Base-by-base conservation (phyloP, 441 rosid genomes). In the Bruguiera hainesii region DNA sequence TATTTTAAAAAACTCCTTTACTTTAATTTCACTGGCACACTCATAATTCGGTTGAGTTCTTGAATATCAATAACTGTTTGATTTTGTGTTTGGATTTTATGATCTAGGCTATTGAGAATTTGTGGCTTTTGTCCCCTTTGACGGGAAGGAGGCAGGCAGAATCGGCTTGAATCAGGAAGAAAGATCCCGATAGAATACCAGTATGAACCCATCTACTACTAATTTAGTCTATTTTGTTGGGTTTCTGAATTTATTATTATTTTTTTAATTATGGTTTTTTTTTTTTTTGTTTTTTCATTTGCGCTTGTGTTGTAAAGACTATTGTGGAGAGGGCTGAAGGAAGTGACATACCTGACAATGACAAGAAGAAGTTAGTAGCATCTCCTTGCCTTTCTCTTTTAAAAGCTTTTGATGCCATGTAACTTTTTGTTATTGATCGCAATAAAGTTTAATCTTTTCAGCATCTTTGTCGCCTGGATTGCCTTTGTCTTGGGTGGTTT, bases 71-170 rank as follows among this genome's bases (percentile, higher is more conserved):
- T 21, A 21, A 7, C 26, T 1, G 6, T 26, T 26, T 35, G 60
- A 25, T 58, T 23, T 11, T 19, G 48, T 28, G 5, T 73, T 25
- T 58, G 48, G 31, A 57, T 68, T 39, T 59, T 39, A 4, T 63
- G 69, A 64, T 68, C 65, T 73, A 69, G 58, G 65, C 67, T 66
- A 6, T 23, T 10, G 18, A 46, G 4, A 20, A 3, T 20, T 23
- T 30, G 31, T 51, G 33, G 48, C 26, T 58, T 52, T 64, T 53
- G 13, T 33, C 30, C 31, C 18, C 11, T 30, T 1, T 76, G 6
- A 1, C 87, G 87, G 96, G 87, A 75, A 81, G 84, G 82, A 87
- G 93, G 81, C 88, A 83, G 68, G 85, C 91, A 4, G 96, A 89
- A 77, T 82, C 89, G 76, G 73, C 81, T 39, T 88, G 89, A 26